Evolutionary conservation across 2,329 filamentous ascomycete genomes (phyloP), one percentile per base, ranked within the genome.

Genomic region (Penicillium sp.): DNA sequence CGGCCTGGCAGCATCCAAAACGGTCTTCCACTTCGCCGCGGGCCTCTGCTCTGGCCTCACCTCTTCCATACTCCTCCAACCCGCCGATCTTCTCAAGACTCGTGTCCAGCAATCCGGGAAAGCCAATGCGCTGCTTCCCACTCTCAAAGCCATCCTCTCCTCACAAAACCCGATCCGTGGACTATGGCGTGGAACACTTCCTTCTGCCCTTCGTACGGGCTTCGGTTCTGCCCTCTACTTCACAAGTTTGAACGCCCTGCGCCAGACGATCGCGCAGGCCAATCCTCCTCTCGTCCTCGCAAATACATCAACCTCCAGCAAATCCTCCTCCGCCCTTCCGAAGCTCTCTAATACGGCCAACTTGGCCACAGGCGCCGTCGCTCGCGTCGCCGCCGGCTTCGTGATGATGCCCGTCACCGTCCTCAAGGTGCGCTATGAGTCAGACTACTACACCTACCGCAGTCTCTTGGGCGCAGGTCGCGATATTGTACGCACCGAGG

Each of bases 381-480:
- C 95, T 25, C 85, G 95, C 55, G 92, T 92, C 1, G 88, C 90
- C 54, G 94, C 94, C 0, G 95, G 95, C 39, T 90, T 97, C 71
- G 79, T 96, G 48, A 87, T 98, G 78, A 98, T 97, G 91, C 95
- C 95, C 1, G 86, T 98, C 61, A 99, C 95, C 1, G 89, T 99
- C 47, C 89, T 99, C 71, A 99, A 99, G 74, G 95, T 98, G 45
- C 90, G 95, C 47, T 98, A 96, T 73, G 95, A 99, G 76, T 94
- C 90, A 28, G 92, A 85, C 62, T 81, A 94, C 45, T 99, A 97
- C 79, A 80, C 86, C 3, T 98, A 98, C 78, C 84, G 84, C 25
- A 94, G 91, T 1, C 81, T 98, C 25, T 77, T 84, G 42, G 83
- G 86, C 39, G 95, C 95, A 0, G 87, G 85, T 1, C 81, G 80